A percentile compares a stretch with the other conserved stretches of the same genome.
phyloP scores from a whole-genome alignment of 2,329 filamentous ascomycete genomes.

The Pseudovirgaria hyperparasitica region DNA sequence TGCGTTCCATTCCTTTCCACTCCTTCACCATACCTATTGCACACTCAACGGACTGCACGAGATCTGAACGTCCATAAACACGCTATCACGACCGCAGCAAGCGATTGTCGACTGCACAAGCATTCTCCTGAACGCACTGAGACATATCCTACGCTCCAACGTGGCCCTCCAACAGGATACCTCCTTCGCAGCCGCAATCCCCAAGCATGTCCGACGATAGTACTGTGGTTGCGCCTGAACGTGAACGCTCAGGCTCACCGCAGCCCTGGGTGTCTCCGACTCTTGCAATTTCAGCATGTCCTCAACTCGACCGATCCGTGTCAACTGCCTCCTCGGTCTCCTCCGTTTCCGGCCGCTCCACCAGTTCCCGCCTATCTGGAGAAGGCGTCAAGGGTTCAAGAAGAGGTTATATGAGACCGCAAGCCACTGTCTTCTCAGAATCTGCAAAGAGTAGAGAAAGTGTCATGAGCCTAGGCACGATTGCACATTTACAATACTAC shows the following conservation, averaged over 20 bases:
- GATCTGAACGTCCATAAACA: too few species aligned
- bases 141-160: too few species aligned
- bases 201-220: slow-evolving; percentile 2
- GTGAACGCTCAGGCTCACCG: slow-evolving; percentile 40
- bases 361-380: slow-evolving; percentile 40
- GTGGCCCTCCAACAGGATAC: background rate
- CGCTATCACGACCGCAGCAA: too few species aligned
- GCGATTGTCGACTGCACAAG: too few species aligned
- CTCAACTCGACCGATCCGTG: slow-evolving; percentile 49
- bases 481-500: slow-evolving; percentile 95
- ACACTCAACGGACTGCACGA: too few species aligned
- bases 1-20: too few species aligned
- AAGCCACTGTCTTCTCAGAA: slow-evolving; percentile 77
- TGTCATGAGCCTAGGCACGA: slow-evolving; percentile 91
- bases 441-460: slow-evolving; percentile 86
- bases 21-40: too few species aligned
- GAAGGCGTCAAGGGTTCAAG: slow-evolving; percentile 37
- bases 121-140: too few species aligned
- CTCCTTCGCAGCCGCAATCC: background rate
- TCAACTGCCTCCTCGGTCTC: slow-evolving; percentile 47
- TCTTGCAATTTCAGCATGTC: slow-evolving; percentile 47
- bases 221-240: too few species aligned
- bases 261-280: slow-evolving; percentile 50
- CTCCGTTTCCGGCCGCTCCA: slow-evolving; percentile 48
- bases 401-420: slow-evolving; percentile 77